Conservation (phyloP, 768 basidiomycete species). For the Panellus pusillus region DNA sequence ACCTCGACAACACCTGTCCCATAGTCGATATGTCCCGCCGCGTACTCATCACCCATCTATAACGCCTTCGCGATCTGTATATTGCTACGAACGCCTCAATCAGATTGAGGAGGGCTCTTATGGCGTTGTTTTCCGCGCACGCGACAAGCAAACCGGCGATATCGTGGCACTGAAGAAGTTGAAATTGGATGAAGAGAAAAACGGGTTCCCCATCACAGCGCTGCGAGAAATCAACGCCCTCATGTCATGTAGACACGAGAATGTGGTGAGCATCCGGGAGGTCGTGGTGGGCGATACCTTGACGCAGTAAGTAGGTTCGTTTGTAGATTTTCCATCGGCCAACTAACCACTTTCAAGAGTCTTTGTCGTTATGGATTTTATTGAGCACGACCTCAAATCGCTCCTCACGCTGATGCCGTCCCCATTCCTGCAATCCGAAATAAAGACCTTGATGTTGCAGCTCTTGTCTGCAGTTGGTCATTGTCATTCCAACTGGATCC, state of each 20-base stretch:
- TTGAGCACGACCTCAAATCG: conserved; percentile 98
- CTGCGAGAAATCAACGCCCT: conserved; percentile 94
- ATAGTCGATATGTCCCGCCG: conserved; percentile 75
- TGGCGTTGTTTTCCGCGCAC: conserved; percentile 95
- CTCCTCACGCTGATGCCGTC: conserved; percentile 92
- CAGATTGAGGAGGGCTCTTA: conserved; percentile 99
- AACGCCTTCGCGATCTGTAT: conserved; percentile 87
- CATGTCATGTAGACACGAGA: conserved; percentile 92
- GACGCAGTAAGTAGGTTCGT: conserved; percentile 82
- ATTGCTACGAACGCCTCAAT: conserved; percentile 90
- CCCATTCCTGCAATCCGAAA: conserved; percentile 96
- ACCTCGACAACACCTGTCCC: conserved; percentile 25
- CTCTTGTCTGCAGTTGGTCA: conserved; percentile 90
- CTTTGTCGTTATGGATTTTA: conserved; percentile 99
- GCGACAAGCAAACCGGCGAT: conserved; percentile 91
- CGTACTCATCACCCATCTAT: conserved; percentile 78
- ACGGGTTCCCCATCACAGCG: conserved; percentile 97
- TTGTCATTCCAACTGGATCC: conserved; percentile 96
- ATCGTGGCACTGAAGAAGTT: conserved; percentile 97
- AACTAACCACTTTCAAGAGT: conserved; percentile 56
- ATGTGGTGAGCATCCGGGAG: conserved; percentile 95
- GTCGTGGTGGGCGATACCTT: conserved; percentile 98
- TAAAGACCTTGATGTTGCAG: conserved; percentile 95
- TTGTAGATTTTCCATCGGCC: conserved; percentile 28
- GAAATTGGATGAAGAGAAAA: conserved; percentile 97